Percentiles rank a stretch among this genome's conserved stretches.
phyloP scores from a whole-genome alignment of 2,329 filamentous ascomycete genomes.

The Cordyceps farinosa region DNA sequence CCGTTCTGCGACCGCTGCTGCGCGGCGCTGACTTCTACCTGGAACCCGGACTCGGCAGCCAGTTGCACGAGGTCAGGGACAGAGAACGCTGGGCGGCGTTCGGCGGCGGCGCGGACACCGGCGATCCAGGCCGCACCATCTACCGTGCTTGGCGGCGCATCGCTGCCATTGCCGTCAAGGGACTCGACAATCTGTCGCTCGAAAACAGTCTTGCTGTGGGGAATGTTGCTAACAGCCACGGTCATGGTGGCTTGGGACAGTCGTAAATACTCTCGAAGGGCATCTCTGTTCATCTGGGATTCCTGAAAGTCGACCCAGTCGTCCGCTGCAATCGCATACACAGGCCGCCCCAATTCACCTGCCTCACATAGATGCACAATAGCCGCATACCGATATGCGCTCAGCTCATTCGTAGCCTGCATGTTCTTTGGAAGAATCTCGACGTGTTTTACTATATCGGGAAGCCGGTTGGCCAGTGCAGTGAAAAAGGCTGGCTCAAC shows the following conservation, averaged over 20 bases:
- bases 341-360: neutral
- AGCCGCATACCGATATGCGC: slow-evolving; percentile 28
- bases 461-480: slow-evolving; percentile 5
- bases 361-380: slow-evolving; percentile 23
- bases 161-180: neutral
- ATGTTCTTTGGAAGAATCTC: slow-evolving; percentile 30
- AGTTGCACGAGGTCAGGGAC: slow-evolving; percentile 23
- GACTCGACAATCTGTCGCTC: slow-evolving; percentile 24
- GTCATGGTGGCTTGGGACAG: neutral
- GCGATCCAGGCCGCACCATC: slow-evolving; percentile 19
- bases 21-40: slow-evolving; percentile 45
- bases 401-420: slow-evolving; percentile 29
- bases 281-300: slow-evolving; percentile 10
- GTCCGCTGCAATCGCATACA: slow-evolving; percentile 19
- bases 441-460: slow-evolving; percentile 24
- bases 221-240: slow-evolving; percentile 26
- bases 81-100: slow-evolving; percentile 17
- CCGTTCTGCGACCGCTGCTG: slow-evolving; percentile 26
- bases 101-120: neutral
- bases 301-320: slow-evolving; percentile 12
- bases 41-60: slow-evolving; percentile 37
- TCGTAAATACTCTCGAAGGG: slow-evolving; percentile 19
- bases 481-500: slow-evolving; percentile 28
- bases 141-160: slow-evolving; percentile 2
- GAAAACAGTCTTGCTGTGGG: slow-evolving; percentile 30